Evolutionary conservation across 768 basidiomycete genomes (phyloP), one percentile per base, ranked within the genome.

Genomic region (Suillus occidentalis): DNA sequence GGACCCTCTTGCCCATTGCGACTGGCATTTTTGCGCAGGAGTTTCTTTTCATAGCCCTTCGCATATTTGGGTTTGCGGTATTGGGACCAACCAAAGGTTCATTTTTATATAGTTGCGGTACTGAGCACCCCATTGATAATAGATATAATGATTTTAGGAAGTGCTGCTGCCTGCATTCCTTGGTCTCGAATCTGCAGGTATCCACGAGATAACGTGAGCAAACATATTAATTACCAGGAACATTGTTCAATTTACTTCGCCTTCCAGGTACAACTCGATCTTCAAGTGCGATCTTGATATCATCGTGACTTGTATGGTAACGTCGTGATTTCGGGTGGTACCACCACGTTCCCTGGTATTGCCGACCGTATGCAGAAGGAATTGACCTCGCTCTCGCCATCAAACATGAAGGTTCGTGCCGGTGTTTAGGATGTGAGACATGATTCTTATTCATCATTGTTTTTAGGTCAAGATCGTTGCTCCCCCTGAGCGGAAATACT

Each of bases 301-400:
- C 75, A 76, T 71, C 76, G 76, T 49, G 75, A 76, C 14, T 37
- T 76, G 36, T 76, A 76, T 13, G 75, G 75, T n/a, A 76, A 76
- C 20, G 75, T 77, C n/a, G 78, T 77, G 16, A 79, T 87, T 71
- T 85, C 85, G 65, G 94, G 94, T 73, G 94, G 94, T 75, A 92
- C 92, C 67, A 95, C 93, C 73, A 95, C 96, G 94, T 95, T 95
- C 91, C 89, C 92, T 70, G 95, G 94, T 83, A 95, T 97, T 72
- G 87, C 94, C 70, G 95, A 97, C 79, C 91, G 95, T 72, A 93
- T 97, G 92, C 91, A 94, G 78, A 95, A 94, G 84, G 94, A 97
- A 81, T 83, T 97, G 75, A 91, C 91, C 25, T 82, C 89, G 25
- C 83, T 95, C 69, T 70, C 75, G 42, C 94, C 95, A 34, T 85